These are phyloP conservation scores for Medicago ruthenica DNA, from an alignment of 306 rosid species.

Conservation along the genomic window DNA sequence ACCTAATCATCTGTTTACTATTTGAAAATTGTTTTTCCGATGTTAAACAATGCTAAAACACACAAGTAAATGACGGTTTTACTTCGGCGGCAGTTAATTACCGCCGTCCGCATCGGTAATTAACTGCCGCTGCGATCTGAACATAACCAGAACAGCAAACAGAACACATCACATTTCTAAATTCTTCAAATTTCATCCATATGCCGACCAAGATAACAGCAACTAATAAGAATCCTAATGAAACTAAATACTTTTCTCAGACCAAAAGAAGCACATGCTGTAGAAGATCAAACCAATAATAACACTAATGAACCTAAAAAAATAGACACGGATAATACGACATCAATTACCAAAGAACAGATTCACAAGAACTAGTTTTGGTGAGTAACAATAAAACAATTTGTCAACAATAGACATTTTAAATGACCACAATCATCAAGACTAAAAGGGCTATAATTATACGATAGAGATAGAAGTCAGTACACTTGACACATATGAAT, in stretches of 20 bases:
- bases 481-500: neutral
- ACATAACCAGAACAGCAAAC: too few species aligned
- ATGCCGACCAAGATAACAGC: constrained; percentile 9
- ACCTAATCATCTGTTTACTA: too few species aligned
- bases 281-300: constrained; percentile 14
- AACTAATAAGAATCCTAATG: neutral
- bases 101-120: too few species aligned
- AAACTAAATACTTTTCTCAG: neutral
- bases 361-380: neutral
- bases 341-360: neutral
- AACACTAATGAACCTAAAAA: neutral
- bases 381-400: neutral
- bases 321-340: neutral
- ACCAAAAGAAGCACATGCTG: neutral
- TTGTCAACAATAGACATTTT: neutral
- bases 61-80: too few species aligned
- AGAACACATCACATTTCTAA: too few species aligned
- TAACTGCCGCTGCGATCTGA: too few species aligned
- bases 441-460: neutral
- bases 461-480: neutral
- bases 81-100: too few species aligned
- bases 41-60: too few species aligned
- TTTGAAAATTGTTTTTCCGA: too few species aligned
- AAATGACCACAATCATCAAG: constrained; percentile 30
- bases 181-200: too few species aligned